Evolutionary conservation across 371 early-diverging fungal species (phyloP).

Genomic region (Choanephora cucurbitarum): DNA sequence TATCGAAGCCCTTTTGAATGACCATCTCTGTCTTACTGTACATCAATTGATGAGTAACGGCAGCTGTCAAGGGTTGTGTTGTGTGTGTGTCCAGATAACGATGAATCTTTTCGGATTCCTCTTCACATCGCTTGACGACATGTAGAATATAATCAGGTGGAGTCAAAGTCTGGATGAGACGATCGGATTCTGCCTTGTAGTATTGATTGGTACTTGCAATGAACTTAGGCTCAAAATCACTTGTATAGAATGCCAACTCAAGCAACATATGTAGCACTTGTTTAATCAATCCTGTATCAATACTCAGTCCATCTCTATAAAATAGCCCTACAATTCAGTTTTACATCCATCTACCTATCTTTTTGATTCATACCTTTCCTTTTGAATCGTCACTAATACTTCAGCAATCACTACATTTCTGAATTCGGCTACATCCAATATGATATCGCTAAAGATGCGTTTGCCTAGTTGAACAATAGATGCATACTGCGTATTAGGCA

Average conservation of each 20-base stretch:
- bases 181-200: constrained; percentile 68
- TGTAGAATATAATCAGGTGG: constrained; percentile 68
- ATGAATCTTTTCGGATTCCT: constrained; percentile 63
- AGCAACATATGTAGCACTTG: constrained; percentile 76
- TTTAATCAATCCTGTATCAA: constrained; percentile 59
- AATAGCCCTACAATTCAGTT: no score
- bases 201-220: constrained; percentile 64
- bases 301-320: constrained; percentile 47
- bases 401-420: constrained; percentile 8
- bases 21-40: constrained; percentile 61
- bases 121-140: constrained; percentile 61
- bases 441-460: constrained; percentile 16
- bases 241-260: constrained; percentile 73
- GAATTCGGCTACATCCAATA: constrained; percentile 11
- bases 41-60: constrained; percentile 65
- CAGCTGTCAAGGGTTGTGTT: constrained; percentile 55
- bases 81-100: constrained; percentile 73
- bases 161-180: constrained; percentile 43
- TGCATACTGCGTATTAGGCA: constrained; percentile 66
- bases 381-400: constrained; percentile 12
- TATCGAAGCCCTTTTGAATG: constrained; percentile 67
- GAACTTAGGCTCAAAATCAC: constrained; percentile 70
- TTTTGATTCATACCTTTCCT: constrained; percentile 5
- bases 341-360: no score
- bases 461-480: constrained; percentile 60